These are phyloP conservation scores for Fistulifera pelliculosa DNA, from an alignment of 108 stramenopile genomes.

Conservation along the genomic window DNA sequence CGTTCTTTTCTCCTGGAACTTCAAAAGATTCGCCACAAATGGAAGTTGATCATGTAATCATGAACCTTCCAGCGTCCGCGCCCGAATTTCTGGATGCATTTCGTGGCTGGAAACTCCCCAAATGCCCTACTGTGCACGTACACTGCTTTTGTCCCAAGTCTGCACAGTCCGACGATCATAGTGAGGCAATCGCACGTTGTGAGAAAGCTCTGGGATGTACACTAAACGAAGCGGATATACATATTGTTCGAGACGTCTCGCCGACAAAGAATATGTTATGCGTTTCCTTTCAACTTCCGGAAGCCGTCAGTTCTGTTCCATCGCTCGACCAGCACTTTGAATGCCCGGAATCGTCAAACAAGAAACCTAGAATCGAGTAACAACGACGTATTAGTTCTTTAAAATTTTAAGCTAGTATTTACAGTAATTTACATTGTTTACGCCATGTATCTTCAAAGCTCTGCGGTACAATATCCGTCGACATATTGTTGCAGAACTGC, in stretches of 20 bases:
- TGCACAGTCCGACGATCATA: slow-evolving; percentile 15
- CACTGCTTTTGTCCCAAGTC: slow-evolving; percentile 75
- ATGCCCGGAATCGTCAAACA: no score
- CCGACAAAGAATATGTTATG: slow-evolving; percentile 85
- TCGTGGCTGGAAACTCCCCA: slow-evolving; percentile 46
- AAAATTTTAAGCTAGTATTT: no score
- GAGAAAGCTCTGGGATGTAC: slow-evolving; percentile 57
- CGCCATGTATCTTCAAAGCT: no score
- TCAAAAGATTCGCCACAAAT: slow-evolving; percentile 37
- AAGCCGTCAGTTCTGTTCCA: slow-evolving; percentile 14
- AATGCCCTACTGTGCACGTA: slow-evolving; percentile 58
- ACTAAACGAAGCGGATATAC: slow-evolving; percentile 30
- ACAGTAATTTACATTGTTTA: no score
- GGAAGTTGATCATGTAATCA: slow-evolving; percentile 75
- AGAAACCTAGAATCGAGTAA: no score
- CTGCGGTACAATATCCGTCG: slow-evolving; percentile 32
- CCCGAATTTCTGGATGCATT: slow-evolving; percentile 94
- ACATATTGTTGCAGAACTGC: slow-evolving; percentile 38
- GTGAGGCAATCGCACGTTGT: slow-evolving; percentile 43
- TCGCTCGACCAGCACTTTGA: no score
- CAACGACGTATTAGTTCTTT: no score
- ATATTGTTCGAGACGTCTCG: slow-evolving; percentile 67
- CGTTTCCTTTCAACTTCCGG: slow-evolving; percentile 63
- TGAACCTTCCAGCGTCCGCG: slow-evolving; percentile 92
- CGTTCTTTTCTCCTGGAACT: slow-evolving; percentile 73